Evolutionary conservation across 2,329 filamentous ascomycete genomes (phyloP), one percentile per base, ranked within the genome.

Genomic region (Proliferodiscus dingleyae): DNA sequence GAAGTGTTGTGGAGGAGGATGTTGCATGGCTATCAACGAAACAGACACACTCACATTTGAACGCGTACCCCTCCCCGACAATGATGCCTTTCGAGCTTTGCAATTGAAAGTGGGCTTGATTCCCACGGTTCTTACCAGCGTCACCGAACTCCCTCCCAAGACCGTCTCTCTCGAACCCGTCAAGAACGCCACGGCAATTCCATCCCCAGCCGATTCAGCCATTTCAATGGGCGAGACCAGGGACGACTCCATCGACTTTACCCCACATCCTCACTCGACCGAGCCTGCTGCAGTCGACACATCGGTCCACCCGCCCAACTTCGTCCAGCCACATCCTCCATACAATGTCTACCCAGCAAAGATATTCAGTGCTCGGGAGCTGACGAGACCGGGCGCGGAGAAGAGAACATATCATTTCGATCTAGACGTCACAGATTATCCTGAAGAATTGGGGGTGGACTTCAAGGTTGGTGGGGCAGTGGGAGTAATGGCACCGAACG

Each of bases 321-420:
- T 90, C 61, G 90, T 98, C 43, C 89, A 95, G 64, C 93, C 93
- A 21, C 93, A 98, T 65, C 89, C 89, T 46, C 93, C 93, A 0
- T 93, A 95, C 67, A 77, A 91, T 55, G 89, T 97, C 50, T 95
- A 87, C 67, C 85, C 89, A 1, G 90, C 91, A n/a, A 88, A 83
- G 53, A 79, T 98, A 37, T 85, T 89, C 67, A 83, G 83, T 58
- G 80, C 89, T 2, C 84, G 93, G 45, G 89, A 95, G 67, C 71
- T 98, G 63, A 98, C 93, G 10, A 85, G 81, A 63, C 74, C 80
- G 19, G 91, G 91, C 18, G 93, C 93, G 4, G 89, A 95, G 73
- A 98, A 98, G 78, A 80, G 91, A 50, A 98, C 93, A 0, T 95
- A 91, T 66, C 93, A 98, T 68, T 97, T 97, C 60, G 93, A 97